phyloP scores from a whole-genome alignment of 192 early-diverging fungal species.

The Podila epicladia region DNA sequence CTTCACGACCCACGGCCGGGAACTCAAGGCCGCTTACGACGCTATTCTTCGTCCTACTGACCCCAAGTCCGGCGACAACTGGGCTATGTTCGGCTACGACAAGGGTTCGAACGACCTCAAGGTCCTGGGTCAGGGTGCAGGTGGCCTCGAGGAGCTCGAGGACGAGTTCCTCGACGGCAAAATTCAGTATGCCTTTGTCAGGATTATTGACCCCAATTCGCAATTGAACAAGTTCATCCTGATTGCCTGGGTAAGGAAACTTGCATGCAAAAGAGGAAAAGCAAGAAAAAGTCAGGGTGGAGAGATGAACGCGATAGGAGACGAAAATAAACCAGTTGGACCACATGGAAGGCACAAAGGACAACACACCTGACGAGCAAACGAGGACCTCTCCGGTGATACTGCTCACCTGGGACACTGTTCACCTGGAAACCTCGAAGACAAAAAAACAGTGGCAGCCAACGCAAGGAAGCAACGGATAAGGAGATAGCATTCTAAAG shows the following conservation, averaged over 20 bases:
- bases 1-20: slow-evolving; percentile 71
- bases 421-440: too few relatives aligned
- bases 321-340: too few relatives aligned
- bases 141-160: slow-evolving; percentile 84
- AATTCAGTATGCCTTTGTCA: slow-evolving; percentile 88
- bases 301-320: not conserved
- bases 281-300: not conserved
- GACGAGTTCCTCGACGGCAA: slow-evolving; percentile 94
- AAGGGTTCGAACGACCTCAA: slow-evolving; percentile 74
- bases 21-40: slow-evolving; percentile 71
- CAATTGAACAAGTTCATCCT: slow-evolving; percentile 90
- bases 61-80: slow-evolving; percentile 58
- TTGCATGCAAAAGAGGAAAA: not conserved
- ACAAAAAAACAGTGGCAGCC: too few relatives aligned
- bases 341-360: too few relatives aligned
- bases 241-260: slow-evolving; percentile 82
- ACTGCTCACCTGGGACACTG: too few relatives aligned
- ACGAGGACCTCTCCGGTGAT: too few relatives aligned
- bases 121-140: slow-evolving; percentile 72
- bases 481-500: too few relatives aligned
- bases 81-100: slow-evolving; percentile 83
- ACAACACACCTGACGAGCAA: too few relatives aligned
- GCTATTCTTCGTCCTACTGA: slow-evolving; percentile 65
- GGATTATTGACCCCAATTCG: slow-evolving; percentile 88
- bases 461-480: too few relatives aligned